Percentiles rank a stretch among this genome's conserved stretches.
Conservation (phyloP, 768 basidiomycete species). For the Antrodiella citrinella region DNA sequence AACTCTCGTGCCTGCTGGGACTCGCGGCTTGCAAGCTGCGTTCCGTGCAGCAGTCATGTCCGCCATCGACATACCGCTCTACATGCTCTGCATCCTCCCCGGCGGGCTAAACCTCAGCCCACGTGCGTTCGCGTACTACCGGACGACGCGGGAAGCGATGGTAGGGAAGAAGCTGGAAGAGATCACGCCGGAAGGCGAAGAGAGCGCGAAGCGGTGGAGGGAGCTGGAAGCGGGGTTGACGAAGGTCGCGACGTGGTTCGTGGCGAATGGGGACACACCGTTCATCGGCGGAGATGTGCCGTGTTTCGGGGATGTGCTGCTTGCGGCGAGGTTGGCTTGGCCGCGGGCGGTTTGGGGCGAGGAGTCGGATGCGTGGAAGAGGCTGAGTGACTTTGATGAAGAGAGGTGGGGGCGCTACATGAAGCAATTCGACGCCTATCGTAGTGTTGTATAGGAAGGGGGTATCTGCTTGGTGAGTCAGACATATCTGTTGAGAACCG, state of each 20-base stretch:
- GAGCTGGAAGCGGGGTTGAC: conserved; percentile 17
- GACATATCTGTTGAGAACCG: too few relatives aligned
- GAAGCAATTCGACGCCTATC: not conserved
- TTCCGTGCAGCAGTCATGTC: conserved; percentile 15
- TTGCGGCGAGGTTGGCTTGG: too few relatives aligned
- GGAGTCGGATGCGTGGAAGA: conserved; percentile 25
- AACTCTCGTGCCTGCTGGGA: conserved; percentile 31
- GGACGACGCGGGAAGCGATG: not conserved
- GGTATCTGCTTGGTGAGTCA: too few relatives aligned
- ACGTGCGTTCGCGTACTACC: not conserved
- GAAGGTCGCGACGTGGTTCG: conserved; percentile 23
- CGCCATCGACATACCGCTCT: not conserved
- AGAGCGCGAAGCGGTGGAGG: conserved; percentile 19
- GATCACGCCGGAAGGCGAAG: conserved; percentile 26
- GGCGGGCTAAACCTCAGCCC: not conserved
- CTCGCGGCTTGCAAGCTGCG: conserved; percentile 31
- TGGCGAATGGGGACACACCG: too few relatives aligned
- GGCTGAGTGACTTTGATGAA: conserved; percentile 27
- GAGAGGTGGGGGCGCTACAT: conserved; percentile 28
- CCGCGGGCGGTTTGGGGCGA: conserved; percentile 17
- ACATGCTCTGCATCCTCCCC: not conserved
- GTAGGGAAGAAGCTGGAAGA: conserved; percentile 15
- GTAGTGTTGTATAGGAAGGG: not conserved
- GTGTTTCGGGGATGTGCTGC: too few relatives aligned
- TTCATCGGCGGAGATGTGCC: too few relatives aligned